Conservation (phyloP, 129 eudicot species). For the Pulicaria dysenterica region DNA sequence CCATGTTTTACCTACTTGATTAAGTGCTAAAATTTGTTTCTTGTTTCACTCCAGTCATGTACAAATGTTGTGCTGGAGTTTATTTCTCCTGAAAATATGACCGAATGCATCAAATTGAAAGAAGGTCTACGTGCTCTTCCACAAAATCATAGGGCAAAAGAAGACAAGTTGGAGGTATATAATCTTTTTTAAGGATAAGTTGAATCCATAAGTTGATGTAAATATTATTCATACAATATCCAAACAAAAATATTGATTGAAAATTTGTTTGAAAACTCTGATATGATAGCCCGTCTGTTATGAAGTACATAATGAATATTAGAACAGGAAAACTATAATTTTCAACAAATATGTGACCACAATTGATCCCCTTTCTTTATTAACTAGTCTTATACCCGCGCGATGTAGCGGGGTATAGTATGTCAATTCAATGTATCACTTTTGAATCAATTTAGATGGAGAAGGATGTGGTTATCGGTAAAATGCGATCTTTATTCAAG, state of each 20-base stretch:
- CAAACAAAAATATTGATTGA: background rate
- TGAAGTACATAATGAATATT: too few species aligned
- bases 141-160: conserved; percentile 44
- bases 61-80: conserved; percentile 47
- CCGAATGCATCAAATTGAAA: conserved; percentile 41
- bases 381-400: too few species aligned
- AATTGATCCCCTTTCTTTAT: too few species aligned
- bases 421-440: too few species aligned
- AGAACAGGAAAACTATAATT: background rate
- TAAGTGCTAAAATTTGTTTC: background rate
- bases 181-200: background rate
- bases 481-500: too few species aligned
- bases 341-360: background rate
- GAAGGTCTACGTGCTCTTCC: conserved; percentile 48
- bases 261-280: too few species aligned
- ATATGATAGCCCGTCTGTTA: too few species aligned
- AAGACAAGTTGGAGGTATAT: conserved; percentile 53
- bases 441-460: too few species aligned
- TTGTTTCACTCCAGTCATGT: conserved; percentile 43
- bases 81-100: conserved; percentile 55
- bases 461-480: too few species aligned
- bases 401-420: too few species aligned
- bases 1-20: background rate
- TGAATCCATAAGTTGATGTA: background rate
- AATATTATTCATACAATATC: background rate